A percentile compares a stretch with the other conserved stretches of the same genome.
Evolutionary conservation across 225 moss, liverwort and hornwort genomes (phyloP).

Genomic region (Rhytidiadelphus loreus): DNA sequence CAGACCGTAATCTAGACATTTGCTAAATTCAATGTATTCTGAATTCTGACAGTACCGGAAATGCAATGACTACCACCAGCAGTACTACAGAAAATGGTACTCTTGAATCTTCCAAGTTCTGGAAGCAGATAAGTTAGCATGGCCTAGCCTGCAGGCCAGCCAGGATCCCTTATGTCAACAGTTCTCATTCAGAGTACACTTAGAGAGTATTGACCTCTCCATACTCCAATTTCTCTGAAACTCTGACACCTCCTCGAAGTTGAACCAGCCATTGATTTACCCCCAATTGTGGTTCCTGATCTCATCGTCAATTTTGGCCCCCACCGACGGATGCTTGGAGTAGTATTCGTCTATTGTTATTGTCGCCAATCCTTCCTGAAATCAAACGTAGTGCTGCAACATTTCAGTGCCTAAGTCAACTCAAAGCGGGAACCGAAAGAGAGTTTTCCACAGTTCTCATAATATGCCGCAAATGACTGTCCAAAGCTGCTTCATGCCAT

Average conservation of each 20-base stretch:
- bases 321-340: conserved; percentile 53
- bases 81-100: neutral
- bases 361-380: conserved; percentile 67
- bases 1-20: neutral
- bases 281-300: conserved; percentile 78
- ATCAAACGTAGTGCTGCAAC: neutral
- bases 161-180: neutral
- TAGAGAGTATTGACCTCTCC: neutral
- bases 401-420: neutral
- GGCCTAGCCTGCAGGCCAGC: neutral
- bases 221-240: neutral
- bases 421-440: neutral
- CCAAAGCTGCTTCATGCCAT: neutral
- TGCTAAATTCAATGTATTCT: neutral
- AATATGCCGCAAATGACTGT: neutral
- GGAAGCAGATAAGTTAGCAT: neutral
- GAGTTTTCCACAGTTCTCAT: neutral
- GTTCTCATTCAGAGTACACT: neutral
- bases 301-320: conserved; percentile 78
- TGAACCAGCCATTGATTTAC: neutral
- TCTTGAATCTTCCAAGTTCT: neutral
- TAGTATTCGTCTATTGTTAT: conserved; percentile 71
- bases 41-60: neutral
- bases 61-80: neutral
- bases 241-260: neutral